A percentile compares a stretch with the other conserved stretches of the same genome.
These are phyloP conservation scores for Phytophthora idaei DNA, from an alignment of 352 stramenopile species.

Conservation along the genomic window DNA sequence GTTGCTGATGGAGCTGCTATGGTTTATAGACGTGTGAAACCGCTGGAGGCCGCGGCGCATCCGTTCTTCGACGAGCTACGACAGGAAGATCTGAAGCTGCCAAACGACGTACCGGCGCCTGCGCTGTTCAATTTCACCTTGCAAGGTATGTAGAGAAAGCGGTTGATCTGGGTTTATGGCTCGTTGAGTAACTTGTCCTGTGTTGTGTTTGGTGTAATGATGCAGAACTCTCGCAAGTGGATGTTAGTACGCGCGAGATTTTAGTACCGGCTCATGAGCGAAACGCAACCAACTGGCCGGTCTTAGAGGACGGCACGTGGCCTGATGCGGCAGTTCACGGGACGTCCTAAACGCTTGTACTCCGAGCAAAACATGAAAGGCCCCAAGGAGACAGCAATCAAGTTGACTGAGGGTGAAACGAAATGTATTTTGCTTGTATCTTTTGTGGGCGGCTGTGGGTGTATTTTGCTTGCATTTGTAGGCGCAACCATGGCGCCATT, in stretches of 20 bases:
- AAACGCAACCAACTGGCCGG: constrained; percentile 78
- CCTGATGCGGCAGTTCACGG: constrained; percentile 46
- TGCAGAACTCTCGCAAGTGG: constrained; percentile 79
- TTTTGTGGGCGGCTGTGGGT: constrained; percentile 24
- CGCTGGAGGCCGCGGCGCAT: constrained; percentile 91
- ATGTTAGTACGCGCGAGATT: constrained; percentile 72
- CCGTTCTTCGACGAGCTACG: constrained; percentile 99
- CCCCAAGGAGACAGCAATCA: constrained; percentile 25
- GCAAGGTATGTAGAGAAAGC: constrained; percentile 54
- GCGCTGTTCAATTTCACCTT: constrained; percentile 96
- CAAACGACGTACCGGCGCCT: constrained; percentile 80
- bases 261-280: constrained; percentile 76
- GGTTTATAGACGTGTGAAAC: constrained; percentile 61
- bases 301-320: constrained; percentile 73
- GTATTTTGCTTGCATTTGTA: not conserved
- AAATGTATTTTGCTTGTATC: constrained; percentile 68
- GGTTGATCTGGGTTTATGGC: not conserved
- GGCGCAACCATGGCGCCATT: too few relatives aligned
- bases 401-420: constrained; percentile 38
- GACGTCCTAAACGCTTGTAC: constrained; percentile 38
- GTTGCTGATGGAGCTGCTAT: constrained; percentile 14
- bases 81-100: constrained; percentile 80
- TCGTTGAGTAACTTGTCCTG: not conserved
- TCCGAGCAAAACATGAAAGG: constrained; percentile 40
- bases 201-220: not conserved